A percentile compares a stretch with the other conserved stretches of the same genome.
Evolutionary conservation across 2,329 filamentous ascomycete genomes (phyloP).

Genomic region (Pseudogymnoascus sp.): DNA sequence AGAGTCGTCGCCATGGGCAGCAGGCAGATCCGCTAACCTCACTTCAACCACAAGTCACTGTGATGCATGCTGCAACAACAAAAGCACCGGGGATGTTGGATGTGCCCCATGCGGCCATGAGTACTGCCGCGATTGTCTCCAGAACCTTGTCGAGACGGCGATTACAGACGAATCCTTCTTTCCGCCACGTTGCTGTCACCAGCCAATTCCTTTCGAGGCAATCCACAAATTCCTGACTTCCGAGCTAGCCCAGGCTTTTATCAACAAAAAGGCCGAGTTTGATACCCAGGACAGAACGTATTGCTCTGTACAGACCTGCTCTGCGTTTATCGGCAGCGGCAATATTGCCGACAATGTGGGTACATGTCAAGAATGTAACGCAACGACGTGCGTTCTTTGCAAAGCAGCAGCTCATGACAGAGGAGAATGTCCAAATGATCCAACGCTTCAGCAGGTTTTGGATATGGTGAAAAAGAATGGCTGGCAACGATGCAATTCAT

Average conservation of each 20-base stretch:
- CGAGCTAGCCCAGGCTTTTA: slow-evolving; percentile 32
- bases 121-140: slow-evolving; percentile 46
- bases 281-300: slow-evolving; percentile 43
- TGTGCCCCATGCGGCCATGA: slow-evolving; percentile 37
- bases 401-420: slow-evolving; percentile 38
- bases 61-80: slow-evolving; percentile 14
- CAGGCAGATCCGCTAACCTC: background rate
- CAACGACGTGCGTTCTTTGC: slow-evolving; percentile 44
- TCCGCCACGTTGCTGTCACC: slow-evolving; percentile 46
- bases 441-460: slow-evolving; percentile 33
- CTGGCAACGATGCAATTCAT: slow-evolving; percentile 46
- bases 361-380: slow-evolving; percentile 36
- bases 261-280: slow-evolving; percentile 42
- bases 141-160: slow-evolving; percentile 36
- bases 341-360: slow-evolving; percentile 31
- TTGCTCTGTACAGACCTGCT: slow-evolving; percentile 40
- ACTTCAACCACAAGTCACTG: slow-evolving; percentile 9
- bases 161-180: slow-evolving; percentile 45
- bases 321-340: slow-evolving; percentile 37
- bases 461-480: slow-evolving; percentile 34
- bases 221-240: slow-evolving; percentile 32
- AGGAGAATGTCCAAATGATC: slow-evolving; percentile 43
- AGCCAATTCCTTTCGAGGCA: slow-evolving; percentile 33
- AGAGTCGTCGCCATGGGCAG: slow-evolving; percentile 11
- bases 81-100: slow-evolving; percentile 13